Conservation (phyloP, 352 stramenopile genomes). For the Heterotrichella gracilis region DNA sequence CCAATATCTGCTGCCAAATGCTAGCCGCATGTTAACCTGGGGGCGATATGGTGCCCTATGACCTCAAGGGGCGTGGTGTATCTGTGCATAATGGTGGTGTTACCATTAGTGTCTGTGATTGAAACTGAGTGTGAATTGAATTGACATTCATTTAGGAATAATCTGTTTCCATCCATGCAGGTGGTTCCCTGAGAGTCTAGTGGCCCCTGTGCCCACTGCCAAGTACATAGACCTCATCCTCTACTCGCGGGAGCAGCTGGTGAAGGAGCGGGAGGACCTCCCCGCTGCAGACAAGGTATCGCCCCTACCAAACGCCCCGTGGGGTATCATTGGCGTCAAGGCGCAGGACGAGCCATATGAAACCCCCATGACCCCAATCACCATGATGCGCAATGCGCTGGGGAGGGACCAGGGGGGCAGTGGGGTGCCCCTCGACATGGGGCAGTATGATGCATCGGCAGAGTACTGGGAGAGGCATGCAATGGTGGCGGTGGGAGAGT, state of each 20-base stretch:
- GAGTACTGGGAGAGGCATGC: too few species aligned
- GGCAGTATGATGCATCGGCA: conserved; percentile 40
- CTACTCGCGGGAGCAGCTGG: conserved; percentile 85
- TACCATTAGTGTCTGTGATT: too few species aligned
- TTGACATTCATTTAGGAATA: too few species aligned
- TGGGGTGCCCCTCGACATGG: conserved; percentile 35
- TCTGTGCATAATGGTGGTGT: too few species aligned
- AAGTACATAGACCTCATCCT: conserved; percentile 85
- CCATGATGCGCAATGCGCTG: conserved; percentile 82
- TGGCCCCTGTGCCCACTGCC: conserved; percentile 29
- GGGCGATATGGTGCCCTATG: too few species aligned
- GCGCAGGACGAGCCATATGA: conserved; percentile 67
- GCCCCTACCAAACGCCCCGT: too few species aligned
- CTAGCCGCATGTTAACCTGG: too few species aligned
- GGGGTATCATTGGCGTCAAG: conserved; percentile 80
- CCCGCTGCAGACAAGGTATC: conserved; percentile 27
- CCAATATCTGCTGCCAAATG: too few species aligned
- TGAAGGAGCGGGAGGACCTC: conserved; percentile 48
- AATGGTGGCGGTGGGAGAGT: too few species aligned
- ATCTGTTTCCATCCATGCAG: too few species aligned
- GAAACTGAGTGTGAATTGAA: too few species aligned
- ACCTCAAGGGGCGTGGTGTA: too few species aligned
- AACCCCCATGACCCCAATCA: conserved; percentile 88
- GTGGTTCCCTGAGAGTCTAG: conserved; percentile 26
- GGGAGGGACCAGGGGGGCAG: conserved; percentile 58